Percentiles rank a stretch among this genome's conserved stretches.
Conservation (phyloP, 163 green algal species). For the Scenedesmus sp. region DNA sequence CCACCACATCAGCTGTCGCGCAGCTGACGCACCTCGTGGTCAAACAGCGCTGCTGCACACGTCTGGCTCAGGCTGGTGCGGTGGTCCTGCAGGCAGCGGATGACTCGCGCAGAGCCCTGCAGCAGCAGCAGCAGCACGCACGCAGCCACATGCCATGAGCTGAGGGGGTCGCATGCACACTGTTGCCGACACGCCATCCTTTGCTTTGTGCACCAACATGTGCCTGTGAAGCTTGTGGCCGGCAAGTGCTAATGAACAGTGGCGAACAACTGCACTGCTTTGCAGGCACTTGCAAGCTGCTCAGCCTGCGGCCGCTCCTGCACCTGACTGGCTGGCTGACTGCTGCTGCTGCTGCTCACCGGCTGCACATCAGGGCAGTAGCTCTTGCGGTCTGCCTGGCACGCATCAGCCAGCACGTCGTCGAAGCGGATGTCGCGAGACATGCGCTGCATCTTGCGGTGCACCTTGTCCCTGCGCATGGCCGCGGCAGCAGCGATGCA, state of each 20-base stretch:
- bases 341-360: constrained; percentile 51
- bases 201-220: too few species aligned
- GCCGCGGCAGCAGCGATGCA: background rate
- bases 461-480: constrained; percentile 64
- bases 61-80: constrained; percentile 73
- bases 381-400: constrained; percentile 75
- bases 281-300: background rate
- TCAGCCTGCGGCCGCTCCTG: background rate
- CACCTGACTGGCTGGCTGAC: too few species aligned
- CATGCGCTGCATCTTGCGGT: constrained; percentile 76
- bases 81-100: constrained; percentile 89
- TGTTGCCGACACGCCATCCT: too few species aligned
- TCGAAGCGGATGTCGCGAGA: constrained; percentile 90
- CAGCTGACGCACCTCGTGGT: constrained; percentile 77
- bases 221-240: background rate
- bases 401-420: constrained; percentile 84
- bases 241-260: background rate
- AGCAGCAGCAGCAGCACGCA: background rate
- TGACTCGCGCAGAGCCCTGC: constrained; percentile 85
- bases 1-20: background rate
- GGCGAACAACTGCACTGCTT: background rate
- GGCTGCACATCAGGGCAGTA: constrained; percentile 78
- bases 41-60: constrained; percentile 89
- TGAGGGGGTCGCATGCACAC: background rate
- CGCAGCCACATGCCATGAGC: background rate